Percentiles rank a stretch among this genome's conserved stretches.
These are phyloP conservation scores for Venturia aucupariae DNA, from an alignment of 2,329 filamentous ascomycete genomes.

Conservation along the genomic window DNA sequence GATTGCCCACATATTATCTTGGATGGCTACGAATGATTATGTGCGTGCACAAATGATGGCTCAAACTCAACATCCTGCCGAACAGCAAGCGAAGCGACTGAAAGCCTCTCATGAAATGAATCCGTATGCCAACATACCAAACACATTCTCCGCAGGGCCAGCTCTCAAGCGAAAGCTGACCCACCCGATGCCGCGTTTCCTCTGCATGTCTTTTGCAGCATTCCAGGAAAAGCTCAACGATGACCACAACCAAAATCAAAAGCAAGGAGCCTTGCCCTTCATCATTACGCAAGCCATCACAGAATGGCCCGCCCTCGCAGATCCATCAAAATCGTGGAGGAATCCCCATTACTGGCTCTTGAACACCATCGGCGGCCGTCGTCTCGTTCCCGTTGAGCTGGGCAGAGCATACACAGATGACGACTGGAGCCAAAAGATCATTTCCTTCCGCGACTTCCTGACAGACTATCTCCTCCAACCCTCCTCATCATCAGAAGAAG, in stretches of 20 bases:
- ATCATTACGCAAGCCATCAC: constrained; percentile 58
- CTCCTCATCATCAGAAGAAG: neutral
- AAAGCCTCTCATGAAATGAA: neutral
- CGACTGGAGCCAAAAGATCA: constrained; percentile 73
- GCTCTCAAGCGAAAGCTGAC: constrained; percentile 16
- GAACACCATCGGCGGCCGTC: constrained; percentile 63
- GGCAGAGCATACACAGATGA: constrained; percentile 81
- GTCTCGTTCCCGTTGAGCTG: constrained; percentile 78
- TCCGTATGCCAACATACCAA: neutral
- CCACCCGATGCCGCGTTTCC: constrained; percentile 25
- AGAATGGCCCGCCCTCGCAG: constrained; percentile 69
- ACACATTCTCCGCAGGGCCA: neutral
- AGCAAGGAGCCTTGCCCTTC: constrained; percentile 40
- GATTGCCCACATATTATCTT: neutral
- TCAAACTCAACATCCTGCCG: constrained; percentile 25
- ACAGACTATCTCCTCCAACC: constrained; percentile 44
- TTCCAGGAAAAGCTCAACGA: constrained; percentile 24
- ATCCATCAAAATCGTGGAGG: constrained; percentile 54
- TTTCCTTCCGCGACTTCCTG: constrained; percentile 66
- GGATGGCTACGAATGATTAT: neutral
- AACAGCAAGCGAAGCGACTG: neutral
- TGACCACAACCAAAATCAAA: neutral
- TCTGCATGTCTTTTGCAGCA: constrained; percentile 15
- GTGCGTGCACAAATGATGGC: neutral
- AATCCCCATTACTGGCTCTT: constrained; percentile 64